A percentile compares a stretch with the other conserved stretches of the same genome.
These are phyloP conservation scores for Boechera divaricarpa DNA, from an alignment of 345 rosid species.

Conservation along the genomic window DNA sequence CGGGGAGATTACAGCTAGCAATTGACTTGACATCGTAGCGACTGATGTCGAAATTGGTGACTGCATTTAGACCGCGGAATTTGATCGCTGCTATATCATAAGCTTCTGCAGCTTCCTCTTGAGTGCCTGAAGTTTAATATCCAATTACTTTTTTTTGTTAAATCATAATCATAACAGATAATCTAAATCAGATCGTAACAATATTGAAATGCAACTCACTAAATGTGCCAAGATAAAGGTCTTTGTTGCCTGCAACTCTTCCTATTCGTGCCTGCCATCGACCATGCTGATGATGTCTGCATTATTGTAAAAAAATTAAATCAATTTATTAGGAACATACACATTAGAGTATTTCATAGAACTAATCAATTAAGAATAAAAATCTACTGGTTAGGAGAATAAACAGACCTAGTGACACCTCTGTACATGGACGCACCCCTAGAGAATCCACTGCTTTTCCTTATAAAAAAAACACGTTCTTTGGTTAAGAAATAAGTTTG, in stretches of 20 bases:
- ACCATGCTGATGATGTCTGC: slow-evolving; percentile 97
- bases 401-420: slow-evolving; percentile 86
- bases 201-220: slow-evolving; percentile 56
- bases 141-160: not conserved
- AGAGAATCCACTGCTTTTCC: slow-evolving; percentile 98
- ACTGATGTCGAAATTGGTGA: slow-evolving; percentile 91
- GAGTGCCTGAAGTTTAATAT: slow-evolving; percentile 61
- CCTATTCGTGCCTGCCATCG: slow-evolving; percentile 99
- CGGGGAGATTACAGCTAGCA: slow-evolving; percentile 80
- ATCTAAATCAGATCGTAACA: not conserved
- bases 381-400: not conserved
- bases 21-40: slow-evolving; percentile 93
- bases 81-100: slow-evolving; percentile 97
- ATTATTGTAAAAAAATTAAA: not conserved
- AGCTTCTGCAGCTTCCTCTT: slow-evolving; percentile 98
- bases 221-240: slow-evolving; percentile 96
- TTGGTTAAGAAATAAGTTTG: not conserved
- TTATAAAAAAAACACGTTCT: slow-evolving; percentile 23
- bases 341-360: not conserved
- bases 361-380: not conserved
- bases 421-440: slow-evolving; percentile 97
- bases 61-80: slow-evolving; percentile 87
- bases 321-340: not conserved
- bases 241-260: slow-evolving; percentile 97
- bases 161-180: not conserved